Conservation (phyloP, 495 filamentous ascomycete genomes). For the Tuber indicum region DNA sequence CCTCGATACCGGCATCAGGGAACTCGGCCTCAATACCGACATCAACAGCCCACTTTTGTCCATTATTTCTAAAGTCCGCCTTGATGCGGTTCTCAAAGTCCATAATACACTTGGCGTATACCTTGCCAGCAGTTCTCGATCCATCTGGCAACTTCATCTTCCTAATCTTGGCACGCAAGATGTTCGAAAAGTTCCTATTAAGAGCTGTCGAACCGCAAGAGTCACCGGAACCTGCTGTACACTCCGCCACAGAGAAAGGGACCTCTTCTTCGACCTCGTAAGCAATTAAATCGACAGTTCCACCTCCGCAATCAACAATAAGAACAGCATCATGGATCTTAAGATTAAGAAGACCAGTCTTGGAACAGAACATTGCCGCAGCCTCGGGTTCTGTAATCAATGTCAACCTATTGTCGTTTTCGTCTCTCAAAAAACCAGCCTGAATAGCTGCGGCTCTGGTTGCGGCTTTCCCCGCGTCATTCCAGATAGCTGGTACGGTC, state of each 20-base stretch:
- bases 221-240: slow-evolving; percentile 70
- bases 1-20: slow-evolving; percentile 71
- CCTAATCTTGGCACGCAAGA: slow-evolving; percentile 69
- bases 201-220: slow-evolving; percentile 69
- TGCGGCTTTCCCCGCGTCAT: slow-evolving; percentile 72
- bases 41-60: slow-evolving; percentile 78
- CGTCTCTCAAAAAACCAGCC: slow-evolving; percentile 67
- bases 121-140: slow-evolving; percentile 66
- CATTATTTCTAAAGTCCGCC: slow-evolving; percentile 75
- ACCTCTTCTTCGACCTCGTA: slow-evolving; percentile 75
- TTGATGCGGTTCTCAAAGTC: slow-evolving; percentile 80
- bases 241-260: slow-evolving; percentile 70
- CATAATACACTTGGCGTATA: slow-evolving; percentile 80
- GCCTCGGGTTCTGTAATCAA: slow-evolving; percentile 72
- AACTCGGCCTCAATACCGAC: slow-evolving; percentile 69
- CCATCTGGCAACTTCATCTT: slow-evolving; percentile 81
- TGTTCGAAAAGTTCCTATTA: slow-evolving; percentile 77
- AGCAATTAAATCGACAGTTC: slow-evolving; percentile 73
- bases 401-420: slow-evolving; percentile 69
- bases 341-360: slow-evolving; percentile 67
- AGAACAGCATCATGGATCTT: slow-evolving; percentile 70
- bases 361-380: slow-evolving; percentile 71
- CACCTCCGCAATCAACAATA: slow-evolving; percentile 74
- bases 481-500: slow-evolving; percentile 74
- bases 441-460: slow-evolving; percentile 71